Conservation (phyloP, 768 basidiomycete species). For the Suillus subaureus region DNA sequence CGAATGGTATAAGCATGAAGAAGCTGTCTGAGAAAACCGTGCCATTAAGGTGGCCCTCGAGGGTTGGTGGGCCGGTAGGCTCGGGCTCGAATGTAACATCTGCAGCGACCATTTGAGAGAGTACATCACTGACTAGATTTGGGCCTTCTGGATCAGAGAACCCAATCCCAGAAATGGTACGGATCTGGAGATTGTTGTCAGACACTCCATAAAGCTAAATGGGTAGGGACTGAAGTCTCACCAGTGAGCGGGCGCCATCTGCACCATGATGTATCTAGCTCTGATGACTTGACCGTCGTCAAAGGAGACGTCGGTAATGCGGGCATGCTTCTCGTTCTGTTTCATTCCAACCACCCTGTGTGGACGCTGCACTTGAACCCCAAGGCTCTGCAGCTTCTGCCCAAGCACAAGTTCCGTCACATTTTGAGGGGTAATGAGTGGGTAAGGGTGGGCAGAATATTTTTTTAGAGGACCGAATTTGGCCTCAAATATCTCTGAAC, state of each 20-base stretch:
- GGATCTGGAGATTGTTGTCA: conserved; percentile 36
- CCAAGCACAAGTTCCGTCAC: conserved; percentile 44
- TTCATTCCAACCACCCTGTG: conserved; percentile 42
- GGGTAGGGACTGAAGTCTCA: conserved; percentile 22
- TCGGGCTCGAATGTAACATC: conserved; percentile 44
- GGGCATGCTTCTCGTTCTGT: conserved; percentile 27
- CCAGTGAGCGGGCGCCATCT: conserved; percentile 50
- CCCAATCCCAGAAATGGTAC: conserved; percentile 40
- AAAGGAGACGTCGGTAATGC: conserved; percentile 43
- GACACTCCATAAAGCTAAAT: background rate
- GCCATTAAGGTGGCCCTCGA: conserved; percentile 21
- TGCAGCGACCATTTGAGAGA: conserved; percentile 47
- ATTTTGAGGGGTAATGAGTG: conserved; percentile 47
- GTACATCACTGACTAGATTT: conserved; percentile 17
- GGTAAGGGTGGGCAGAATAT: conserved; percentile 47
- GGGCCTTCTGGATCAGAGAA: conserved; percentile 46
- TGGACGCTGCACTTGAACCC: conserved; percentile 40
- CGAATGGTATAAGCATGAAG: conserved; percentile 38
- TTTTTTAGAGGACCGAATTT: conserved; percentile 37
- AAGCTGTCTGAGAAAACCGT: conserved; percentile 31
- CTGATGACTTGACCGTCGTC: conserved; percentile 46
- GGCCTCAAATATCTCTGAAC: conserved; percentile 27
- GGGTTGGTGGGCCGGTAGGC: conserved; percentile 14
- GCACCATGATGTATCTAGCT: conserved; percentile 53
- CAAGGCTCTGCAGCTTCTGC: conserved; percentile 33